phyloP scores from a whole-genome alignment of 257 asterid species.

The Pogostemon cablin region DNA sequence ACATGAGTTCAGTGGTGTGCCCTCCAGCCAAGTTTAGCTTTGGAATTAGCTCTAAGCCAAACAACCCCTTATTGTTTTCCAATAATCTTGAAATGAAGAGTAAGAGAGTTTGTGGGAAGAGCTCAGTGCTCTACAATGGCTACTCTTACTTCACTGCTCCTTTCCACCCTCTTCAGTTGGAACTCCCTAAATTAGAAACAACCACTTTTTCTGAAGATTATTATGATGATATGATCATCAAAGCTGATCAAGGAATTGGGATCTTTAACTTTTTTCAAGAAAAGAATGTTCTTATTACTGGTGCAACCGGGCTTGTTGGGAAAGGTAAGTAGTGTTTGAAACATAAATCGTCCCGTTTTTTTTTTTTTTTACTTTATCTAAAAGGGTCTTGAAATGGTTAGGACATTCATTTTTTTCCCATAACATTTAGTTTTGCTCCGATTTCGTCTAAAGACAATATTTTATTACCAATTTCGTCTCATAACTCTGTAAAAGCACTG shows the following conservation, averaged over 20 bases:
- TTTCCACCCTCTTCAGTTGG: slow-evolving; percentile 42
- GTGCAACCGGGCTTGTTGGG: slow-evolving; percentile 74
- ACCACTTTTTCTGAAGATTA: neutral
- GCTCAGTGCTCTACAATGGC: slow-evolving; percentile 28
- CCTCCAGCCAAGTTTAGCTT: slow-evolving; percentile 1
- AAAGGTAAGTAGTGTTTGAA: slow-evolving; percentile 46
- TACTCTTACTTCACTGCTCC: slow-evolving; percentile 39
- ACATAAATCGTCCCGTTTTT: too few species aligned
- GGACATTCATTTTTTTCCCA: too few species aligned
- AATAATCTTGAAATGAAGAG: neutral
- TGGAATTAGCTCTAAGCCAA: slow-evolving; percentile 11
- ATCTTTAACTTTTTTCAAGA: slow-evolving; percentile 51
- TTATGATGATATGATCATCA: neutral
- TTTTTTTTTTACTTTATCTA: too few species aligned
- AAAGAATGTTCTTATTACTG: slow-evolving; percentile 60
- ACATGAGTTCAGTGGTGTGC: slow-evolving; percentile 7
- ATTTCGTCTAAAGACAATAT: too few species aligned
- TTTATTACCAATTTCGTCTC: too few species aligned
- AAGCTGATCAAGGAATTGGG: slow-evolving; percentile 48
- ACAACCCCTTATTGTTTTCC: neutral
- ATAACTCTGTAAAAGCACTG: too few species aligned
- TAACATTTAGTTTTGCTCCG: too few species aligned
- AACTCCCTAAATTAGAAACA: slow-evolving; percentile 1
- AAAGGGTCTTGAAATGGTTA: too few species aligned
- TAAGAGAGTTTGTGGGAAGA: neutral